Evolutionary conservation across 371 early-diverging fungal species (phyloP).

Genomic region (Apophysomyces variabilis): DNA sequence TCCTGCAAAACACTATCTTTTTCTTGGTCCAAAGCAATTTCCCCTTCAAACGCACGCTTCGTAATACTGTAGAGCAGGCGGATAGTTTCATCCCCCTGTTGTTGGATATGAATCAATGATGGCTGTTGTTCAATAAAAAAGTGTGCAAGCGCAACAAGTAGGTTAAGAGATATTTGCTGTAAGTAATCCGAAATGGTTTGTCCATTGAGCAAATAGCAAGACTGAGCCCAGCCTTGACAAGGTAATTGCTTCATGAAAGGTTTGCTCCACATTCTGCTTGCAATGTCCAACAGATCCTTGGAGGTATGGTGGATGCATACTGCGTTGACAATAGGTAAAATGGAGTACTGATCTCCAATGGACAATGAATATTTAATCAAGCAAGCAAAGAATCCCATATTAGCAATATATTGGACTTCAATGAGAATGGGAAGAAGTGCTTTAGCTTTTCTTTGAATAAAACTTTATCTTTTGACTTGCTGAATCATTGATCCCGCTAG

Average conservation of each 20-base stretch:
- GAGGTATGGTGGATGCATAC: conserved; percentile 10
- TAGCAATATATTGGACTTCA: too few relatives aligned
- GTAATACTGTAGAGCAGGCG: conserved; percentile 22
- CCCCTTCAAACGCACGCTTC: conserved; percentile 19
- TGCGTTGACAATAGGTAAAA: conserved; percentile 4
- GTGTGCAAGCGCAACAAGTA: conserved; percentile 25
- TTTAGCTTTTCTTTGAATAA: too few relatives aligned
- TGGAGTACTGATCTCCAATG: background rate
- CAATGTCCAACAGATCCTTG: conserved; percentile 9
- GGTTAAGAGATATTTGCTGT: conserved; percentile 18
- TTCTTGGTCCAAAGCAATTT: conserved; percentile 16
- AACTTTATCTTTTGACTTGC: too few relatives aligned
- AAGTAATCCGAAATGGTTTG: conserved; percentile 17
- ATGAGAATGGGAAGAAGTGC: too few relatives aligned
- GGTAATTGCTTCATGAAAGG: conserved; percentile 9
- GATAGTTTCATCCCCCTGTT: conserved; percentile 23
- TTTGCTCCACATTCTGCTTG: background rate
- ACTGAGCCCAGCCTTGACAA: conserved; percentile 22
- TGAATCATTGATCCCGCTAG: too few relatives aligned
- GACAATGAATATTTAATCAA: background rate
- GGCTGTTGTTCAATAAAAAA: conserved; percentile 23
- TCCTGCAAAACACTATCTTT: conserved; percentile 18
- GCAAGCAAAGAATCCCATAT: too few relatives aligned
- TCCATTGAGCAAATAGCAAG: conserved; percentile 21
- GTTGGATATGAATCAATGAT: conserved; percentile 21